Evolutionary conservation across 768 basidiomycete species (phyloP), one percentile per base, ranked within the genome.

Genomic region (Sarcodon aspratus): DNA sequence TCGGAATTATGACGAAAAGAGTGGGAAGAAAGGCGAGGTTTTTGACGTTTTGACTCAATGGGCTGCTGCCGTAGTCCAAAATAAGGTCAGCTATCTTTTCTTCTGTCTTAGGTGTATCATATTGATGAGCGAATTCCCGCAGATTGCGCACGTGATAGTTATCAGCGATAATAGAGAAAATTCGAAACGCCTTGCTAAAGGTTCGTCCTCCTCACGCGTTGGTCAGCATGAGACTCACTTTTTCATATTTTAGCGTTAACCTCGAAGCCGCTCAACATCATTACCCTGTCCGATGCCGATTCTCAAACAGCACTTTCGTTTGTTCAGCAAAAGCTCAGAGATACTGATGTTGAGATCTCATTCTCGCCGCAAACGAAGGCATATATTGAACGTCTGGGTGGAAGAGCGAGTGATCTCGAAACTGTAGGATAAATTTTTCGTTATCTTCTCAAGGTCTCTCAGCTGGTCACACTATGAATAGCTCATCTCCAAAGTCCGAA

Each of bases 61-160:
- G 95, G 84, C 79, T 2, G 90, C 88, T 0, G 72, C 69, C 9
- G 67, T 98, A 42, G 79, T 82, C 0, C 90, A 96, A 60, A 87
- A 81, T 54, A 76, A 84, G 69, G 89, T 88, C 49, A 40, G 67
- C 53, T 7, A 9, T 32, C 37, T 18, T 44, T 18, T 31, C 33
- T 21, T 47, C 36, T 33, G 44, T 27, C 21, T 27, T 27, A 5
- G 21, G 21, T 2, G 47, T 15, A 11, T n/a, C 11, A 17, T 33
- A 17, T 33, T 43, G n/a, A 40, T 49, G 17, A 18, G 44, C 33
- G 48, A 18, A 40, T 8, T 36, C n/a, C 38, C 27, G 38, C 47
- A 92, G 88, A 70, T 90, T 49, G 95, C 95, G 0, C 94, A 98
- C 63, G 91, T 96, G 43, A 70, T 99, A 44, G 79, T 98, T 33